Evolutionary conservation across 1,139 yeast genomes (phyloP).

Genomic region (Wickerhamomyces sp.): DNA sequence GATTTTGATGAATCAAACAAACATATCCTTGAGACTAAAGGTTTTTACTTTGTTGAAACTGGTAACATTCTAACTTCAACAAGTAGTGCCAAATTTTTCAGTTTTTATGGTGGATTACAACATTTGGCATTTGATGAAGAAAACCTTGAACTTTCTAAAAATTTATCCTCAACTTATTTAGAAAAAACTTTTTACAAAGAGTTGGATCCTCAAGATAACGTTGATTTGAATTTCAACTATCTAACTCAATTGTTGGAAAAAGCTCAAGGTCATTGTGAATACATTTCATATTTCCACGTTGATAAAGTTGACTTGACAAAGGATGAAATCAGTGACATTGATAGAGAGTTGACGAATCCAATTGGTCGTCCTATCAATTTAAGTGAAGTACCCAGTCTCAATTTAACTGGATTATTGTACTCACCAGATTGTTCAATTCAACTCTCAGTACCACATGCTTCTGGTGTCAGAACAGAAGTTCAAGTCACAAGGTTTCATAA

Average conservation of each 20-base stretch:
- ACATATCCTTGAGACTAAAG: slow-evolving; percentile 47
- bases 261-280: slow-evolving; percentile 59
- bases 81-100: slow-evolving; percentile 68
- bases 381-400: slow-evolving; percentile 49
- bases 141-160: slow-evolving; percentile 37
- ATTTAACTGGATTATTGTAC: slow-evolving; percentile 55
- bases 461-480: slow-evolving; percentile 57
- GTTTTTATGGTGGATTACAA: slow-evolving; percentile 55
- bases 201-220: slow-evolving; percentile 8
- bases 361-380: slow-evolving; percentile 63
- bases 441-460: slow-evolving; percentile 36
- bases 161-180: slow-evolving; percentile 33
- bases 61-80: slow-evolving; percentile 67
- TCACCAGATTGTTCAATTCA: slow-evolving; percentile 86
- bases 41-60: slow-evolving; percentile 64
- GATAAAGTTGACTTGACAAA: slow-evolving; percentile 50
- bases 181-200: slow-evolving; percentile 32
- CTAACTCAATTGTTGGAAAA: slow-evolving; percentile 15
- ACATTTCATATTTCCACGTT: slow-evolving; percentile 61
- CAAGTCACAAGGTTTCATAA: slow-evolving; percentile 37
- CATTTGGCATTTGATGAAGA: slow-evolving; percentile 44
- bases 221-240: slow-evolving; percentile 19
- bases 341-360: slow-evolving; percentile 66
- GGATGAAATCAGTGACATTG: slow-evolving; percentile 55
- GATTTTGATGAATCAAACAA: slow-evolving; percentile 38